Conservation (phyloP, 208 protist genomes). For the Crithidia bombi region DNA sequence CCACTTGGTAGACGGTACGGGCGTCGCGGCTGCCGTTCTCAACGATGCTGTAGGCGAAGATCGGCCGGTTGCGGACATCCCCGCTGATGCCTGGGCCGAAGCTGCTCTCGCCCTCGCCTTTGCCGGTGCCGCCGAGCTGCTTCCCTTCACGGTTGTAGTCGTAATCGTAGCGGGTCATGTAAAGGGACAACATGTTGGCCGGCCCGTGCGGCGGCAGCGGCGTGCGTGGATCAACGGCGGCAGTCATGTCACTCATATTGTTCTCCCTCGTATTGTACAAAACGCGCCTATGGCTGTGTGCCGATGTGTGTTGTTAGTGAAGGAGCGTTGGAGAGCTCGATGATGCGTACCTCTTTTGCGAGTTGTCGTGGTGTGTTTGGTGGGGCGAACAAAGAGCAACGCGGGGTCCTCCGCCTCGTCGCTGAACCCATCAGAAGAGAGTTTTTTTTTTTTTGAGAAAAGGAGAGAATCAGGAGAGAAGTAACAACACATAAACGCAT, state of each 20-base stretch:
- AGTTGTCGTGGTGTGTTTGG: no score
- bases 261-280: no score
- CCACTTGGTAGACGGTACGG: constrained; percentile 58
- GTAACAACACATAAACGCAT: no score
- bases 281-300: no score
- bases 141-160: constrained; percentile 78
- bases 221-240: background rate
- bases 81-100: constrained; percentile 54
- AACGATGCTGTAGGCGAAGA: constrained; percentile 51
- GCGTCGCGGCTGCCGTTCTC: constrained; percentile 32
- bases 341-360: no score
- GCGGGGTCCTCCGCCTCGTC: no score
- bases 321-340: no score
- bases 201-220: constrained; percentile 58
- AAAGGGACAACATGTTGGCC: constrained; percentile 78
- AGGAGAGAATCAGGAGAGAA: no score
- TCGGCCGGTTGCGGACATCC: constrained; percentile 74
- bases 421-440: no score
- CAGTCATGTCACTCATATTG: background rate
- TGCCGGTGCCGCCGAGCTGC: background rate
- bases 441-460: no score
- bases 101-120: constrained; percentile 4
- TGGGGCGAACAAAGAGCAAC: no score
- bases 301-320: no score
- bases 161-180: constrained; percentile 90